Conservation (phyloP, 1,284 basidiomycete species). For the Grifola frondosa region DNA sequence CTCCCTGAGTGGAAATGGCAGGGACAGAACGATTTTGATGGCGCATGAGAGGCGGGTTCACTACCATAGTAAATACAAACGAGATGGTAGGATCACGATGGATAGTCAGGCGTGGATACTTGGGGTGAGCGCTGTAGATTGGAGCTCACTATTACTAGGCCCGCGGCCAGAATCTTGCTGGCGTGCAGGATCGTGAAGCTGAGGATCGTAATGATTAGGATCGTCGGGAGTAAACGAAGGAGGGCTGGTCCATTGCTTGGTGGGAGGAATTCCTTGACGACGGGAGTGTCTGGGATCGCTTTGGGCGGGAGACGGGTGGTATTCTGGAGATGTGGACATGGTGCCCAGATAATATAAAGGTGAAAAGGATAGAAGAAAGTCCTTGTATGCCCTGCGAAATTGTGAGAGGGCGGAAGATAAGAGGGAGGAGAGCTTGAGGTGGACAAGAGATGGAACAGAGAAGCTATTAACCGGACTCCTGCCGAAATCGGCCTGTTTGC, state of each 20-base stretch:
- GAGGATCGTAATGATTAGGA: constrained; percentile 1
- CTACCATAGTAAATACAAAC: constrained; percentile 13
- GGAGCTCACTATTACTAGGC: constrained; percentile 21
- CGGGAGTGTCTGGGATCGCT: constrained; percentile 15
- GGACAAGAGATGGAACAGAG: background rate
- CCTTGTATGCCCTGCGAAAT: background rate
- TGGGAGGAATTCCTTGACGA: constrained; percentile 19
- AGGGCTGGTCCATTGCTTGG: constrained; percentile 15
- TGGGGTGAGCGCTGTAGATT: constrained; percentile 2
- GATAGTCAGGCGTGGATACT: constrained; percentile 9
- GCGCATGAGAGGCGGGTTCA: constrained; percentile 20
- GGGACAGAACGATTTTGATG: constrained; percentile 42
- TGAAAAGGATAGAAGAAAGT: background rate
- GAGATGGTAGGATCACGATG: constrained; percentile 3
- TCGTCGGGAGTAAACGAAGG: constrained; percentile 13
- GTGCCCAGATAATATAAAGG: constrained; percentile 1
- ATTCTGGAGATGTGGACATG: constrained; percentile 20
- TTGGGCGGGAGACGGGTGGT: constrained; percentile 12
- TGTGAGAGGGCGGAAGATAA: background rate
- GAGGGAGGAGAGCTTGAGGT: constrained; percentile 1
- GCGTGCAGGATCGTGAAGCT: constrained; percentile 11
- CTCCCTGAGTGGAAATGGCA: constrained; percentile 38
- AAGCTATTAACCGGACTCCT: no score
- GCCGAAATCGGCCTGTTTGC: no score
- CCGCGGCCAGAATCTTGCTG: constrained; percentile 4